Evolutionary conservation across 305 asterid genomes (phyloP).

Genomic region (Fraxinus paxiana): DNA sequence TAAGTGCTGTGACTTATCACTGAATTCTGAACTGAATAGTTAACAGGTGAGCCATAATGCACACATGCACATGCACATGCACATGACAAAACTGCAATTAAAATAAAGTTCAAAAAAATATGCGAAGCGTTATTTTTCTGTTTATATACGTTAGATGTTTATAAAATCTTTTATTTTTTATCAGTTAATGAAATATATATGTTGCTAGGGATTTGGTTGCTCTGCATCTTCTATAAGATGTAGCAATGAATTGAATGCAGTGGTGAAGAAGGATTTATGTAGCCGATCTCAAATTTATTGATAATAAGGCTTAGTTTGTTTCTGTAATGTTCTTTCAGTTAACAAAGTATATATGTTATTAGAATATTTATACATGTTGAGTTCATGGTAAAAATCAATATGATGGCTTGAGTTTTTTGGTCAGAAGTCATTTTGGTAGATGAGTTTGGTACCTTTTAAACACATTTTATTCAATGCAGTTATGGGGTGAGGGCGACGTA

Average conservation of each 20-base stretch:
- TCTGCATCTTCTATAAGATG: neutral
- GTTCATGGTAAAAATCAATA: neutral
- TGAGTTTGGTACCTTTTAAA: neutral
- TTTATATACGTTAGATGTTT: neutral
- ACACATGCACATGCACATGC: neutral
- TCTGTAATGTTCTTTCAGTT: neutral
- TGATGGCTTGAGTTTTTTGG: neutral
- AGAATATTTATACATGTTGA: neutral
- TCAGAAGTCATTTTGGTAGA: neutral
- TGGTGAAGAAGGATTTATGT: neutral
- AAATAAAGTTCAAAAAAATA: neutral
- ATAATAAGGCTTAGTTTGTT: neutral
- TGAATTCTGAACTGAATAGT: neutral
- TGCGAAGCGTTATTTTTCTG: neutral
- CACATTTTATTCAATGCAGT: neutral
- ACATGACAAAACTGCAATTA: neutral
- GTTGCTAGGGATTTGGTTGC: neutral
- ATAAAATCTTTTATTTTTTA: neutral
- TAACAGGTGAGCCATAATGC: neutral
- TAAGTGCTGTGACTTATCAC: neutral
- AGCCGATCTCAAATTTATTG: neutral
- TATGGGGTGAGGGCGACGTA: neutral
- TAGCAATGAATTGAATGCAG: neutral
- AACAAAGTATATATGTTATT: neutral
- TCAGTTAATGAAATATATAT: neutral